phyloP scores from a whole-genome alignment of 2,329 filamentous ascomycete genomes.

The Penicillium sp. region DNA sequence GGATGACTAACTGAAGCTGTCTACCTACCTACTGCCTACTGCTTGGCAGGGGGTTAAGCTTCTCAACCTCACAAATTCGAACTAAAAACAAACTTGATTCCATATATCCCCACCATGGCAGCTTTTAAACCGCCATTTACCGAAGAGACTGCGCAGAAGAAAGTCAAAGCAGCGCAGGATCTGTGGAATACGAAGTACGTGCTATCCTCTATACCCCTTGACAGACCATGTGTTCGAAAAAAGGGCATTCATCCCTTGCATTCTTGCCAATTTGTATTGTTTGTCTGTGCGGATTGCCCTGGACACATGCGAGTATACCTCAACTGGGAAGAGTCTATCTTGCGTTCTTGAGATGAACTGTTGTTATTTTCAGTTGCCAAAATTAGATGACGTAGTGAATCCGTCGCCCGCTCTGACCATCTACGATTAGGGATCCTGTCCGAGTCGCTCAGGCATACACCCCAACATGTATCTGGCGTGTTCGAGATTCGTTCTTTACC shows the following conservation, averaged over 20 bases:
- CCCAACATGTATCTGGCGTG: conserved; percentile 74
- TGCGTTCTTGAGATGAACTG: background rate
- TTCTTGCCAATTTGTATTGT: conserved; percentile 15
- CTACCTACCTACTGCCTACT: too few species aligned
- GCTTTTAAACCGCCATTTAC: conserved; percentile 68
- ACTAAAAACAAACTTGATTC: background rate
- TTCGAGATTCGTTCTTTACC: conserved; percentile 67
- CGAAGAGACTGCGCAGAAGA: conserved; percentile 66
- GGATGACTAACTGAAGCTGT: background rate
- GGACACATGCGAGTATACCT: conserved; percentile 10
- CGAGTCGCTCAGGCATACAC: conserved; percentile 72
- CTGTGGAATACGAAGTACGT: conserved; percentile 74
- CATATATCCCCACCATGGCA: conserved; percentile 34
- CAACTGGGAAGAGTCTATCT: background rate
- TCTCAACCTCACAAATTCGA: background rate
- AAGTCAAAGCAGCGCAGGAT: conserved; percentile 82
- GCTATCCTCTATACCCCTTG: background rate
- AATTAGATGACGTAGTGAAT: conserved; percentile 15
- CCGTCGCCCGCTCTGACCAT: conserved; percentile 6
- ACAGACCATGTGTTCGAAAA: conserved; percentile 17
- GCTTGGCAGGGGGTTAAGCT: background rate
- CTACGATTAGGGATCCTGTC: conserved; percentile 57
- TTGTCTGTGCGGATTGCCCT: conserved; percentile 17
- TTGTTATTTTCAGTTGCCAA: background rate
- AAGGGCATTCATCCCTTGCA: conserved; percentile 22